Percentiles rank a stretch among this genome's conserved stretches.
Evolutionary conservation across 2,329 filamentous ascomycete species (phyloP).

Genomic region (Myrmaecium sp.): DNA sequence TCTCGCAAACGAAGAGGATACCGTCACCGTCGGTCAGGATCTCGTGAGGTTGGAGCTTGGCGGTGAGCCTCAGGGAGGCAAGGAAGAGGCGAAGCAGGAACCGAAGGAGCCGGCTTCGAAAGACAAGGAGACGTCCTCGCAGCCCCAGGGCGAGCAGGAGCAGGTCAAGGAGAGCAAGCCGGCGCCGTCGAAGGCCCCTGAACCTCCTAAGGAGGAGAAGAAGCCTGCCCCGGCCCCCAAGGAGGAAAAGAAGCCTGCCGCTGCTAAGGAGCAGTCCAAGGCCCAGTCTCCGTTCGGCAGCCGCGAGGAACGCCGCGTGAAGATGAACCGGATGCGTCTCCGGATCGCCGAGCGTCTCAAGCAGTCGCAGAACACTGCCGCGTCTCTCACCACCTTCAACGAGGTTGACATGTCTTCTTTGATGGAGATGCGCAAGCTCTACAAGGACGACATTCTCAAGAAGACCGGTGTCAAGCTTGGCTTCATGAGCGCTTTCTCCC

Average conservation of each 20-base stretch:
- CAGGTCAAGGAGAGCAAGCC: conserved; percentile 17
- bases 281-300: conserved; percentile 38
- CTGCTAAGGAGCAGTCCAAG: conserved; percentile 14
- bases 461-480: conserved; percentile 94
- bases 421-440: conserved; percentile 92
- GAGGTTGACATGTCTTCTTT: conserved; percentile 97
- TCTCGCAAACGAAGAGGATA: conserved; percentile 84
- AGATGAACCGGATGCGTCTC: conserved; percentile 99
- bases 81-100: conserved; percentile 34
- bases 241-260: conserved; percentile 19
- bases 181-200: conserved; percentile 15
- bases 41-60: conserved; percentile 68
- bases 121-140: conserved; percentile 39
- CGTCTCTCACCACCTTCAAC: conserved; percentile 95
- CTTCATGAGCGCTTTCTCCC: conserved; percentile 98
- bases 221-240: conserved; percentile 15
- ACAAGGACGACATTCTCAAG: conserved; percentile 93
- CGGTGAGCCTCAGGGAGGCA: conserved; percentile 32
- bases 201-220: conserved; percentile 19
- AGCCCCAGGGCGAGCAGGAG: conserved; percentile 34
- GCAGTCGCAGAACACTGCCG: conserved; percentile 97
- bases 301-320: conserved; percentile 82
- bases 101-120: conserved; percentile 42
- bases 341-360: conserved; percentile 95
- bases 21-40: conserved; percentile 85